Evolutionary conservation across 2,329 filamentous ascomycete species (phyloP), one percentile per base, ranked within the genome.

Genomic region (Purpureocillium lavendulum): DNA sequence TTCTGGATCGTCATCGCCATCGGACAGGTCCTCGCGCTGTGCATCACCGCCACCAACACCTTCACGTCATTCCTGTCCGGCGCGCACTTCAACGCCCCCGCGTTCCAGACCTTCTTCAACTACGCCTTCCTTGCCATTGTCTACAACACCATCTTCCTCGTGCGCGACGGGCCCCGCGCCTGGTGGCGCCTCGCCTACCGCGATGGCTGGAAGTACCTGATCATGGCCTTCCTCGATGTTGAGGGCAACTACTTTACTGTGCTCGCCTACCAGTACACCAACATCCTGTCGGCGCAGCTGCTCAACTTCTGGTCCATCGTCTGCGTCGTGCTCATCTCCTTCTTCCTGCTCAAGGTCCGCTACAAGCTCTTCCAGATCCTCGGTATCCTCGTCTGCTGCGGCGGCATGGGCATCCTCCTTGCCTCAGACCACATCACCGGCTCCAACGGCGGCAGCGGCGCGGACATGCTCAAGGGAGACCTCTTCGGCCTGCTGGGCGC

Each of bases 271-370:
- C 76, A 84, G 43, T 80, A 94, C 70, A 95, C 90, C 40, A 96
- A 89, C 54, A 83, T 96, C 51, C 74, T 97, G 36, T 92, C 84
- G 15, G 88, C 88, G 13, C 89, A 97, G 70, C 75, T 98, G 38
- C 87, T 98, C 66, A 96, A 96, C 72, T 97, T 97, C 68, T 97
- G 90, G 90, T 86, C 89, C 51, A 97, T 98, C 50, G 86, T 94
- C 37, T 81, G 90, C 46, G 92, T 98, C 16, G 87, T 97, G 15
- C 57, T 84, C 45, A 66, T 96, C 48, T 95, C 87, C 21, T 89
- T 94, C 65, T 49, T 81, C 47, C 70, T 96, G 51, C 77, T 98
- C 42, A 75, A 73, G 49, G 92, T 98, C 33, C 85, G 92, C 53
- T 98, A 98, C 73, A 87, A 88, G 66, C 69, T 77, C 58, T 79